Conservation (phyloP, 163 green algal species). For the Prototheca cutis region DNA sequence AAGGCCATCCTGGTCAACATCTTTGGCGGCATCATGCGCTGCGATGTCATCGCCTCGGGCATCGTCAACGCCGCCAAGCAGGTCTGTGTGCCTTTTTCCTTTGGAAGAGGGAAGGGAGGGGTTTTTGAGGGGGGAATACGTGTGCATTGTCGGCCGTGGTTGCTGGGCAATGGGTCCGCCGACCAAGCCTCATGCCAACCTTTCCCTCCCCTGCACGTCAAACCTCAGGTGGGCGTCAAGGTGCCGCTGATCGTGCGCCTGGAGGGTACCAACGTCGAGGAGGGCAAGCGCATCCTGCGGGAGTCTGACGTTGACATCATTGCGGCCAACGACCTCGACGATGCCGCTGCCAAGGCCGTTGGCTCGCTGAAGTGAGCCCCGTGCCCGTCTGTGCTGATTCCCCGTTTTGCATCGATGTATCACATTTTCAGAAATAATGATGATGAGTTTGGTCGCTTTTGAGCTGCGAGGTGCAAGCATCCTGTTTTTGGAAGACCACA, state of each 20-base stretch:
- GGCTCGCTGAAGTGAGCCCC: slow-evolving; percentile 28
- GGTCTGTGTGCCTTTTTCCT: slow-evolving; percentile 24
- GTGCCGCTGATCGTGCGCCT: slow-evolving; percentile 91
- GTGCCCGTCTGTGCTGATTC: no score
- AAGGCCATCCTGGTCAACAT: slow-evolving; percentile 99
- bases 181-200: neutral
- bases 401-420: no score
- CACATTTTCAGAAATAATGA: no score
- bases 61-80: slow-evolving; percentile 94
- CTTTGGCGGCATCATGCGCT: slow-evolving; percentile 99
- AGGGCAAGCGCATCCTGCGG: slow-evolving; percentile 84
- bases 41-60: slow-evolving; percentile 94
- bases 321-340: slow-evolving; percentile 88
- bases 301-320: slow-evolving; percentile 74
- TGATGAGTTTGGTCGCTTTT: no score
- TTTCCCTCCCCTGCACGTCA: no score
- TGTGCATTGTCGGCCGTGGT: no score
- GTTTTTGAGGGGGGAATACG: no score
- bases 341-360: slow-evolving; percentile 91
- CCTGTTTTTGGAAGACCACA: no score
- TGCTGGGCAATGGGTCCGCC: no score
- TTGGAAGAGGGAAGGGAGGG: neutral
- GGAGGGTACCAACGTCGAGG: slow-evolving; percentile 96
- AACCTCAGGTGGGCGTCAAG: slow-evolving; percentile 61
- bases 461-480: no score